These are phyloP conservation scores for Xylariaceae sp. DNA, from an alignment of 2,329 filamentous ascomycete species.

Conservation along the genomic window DNA sequence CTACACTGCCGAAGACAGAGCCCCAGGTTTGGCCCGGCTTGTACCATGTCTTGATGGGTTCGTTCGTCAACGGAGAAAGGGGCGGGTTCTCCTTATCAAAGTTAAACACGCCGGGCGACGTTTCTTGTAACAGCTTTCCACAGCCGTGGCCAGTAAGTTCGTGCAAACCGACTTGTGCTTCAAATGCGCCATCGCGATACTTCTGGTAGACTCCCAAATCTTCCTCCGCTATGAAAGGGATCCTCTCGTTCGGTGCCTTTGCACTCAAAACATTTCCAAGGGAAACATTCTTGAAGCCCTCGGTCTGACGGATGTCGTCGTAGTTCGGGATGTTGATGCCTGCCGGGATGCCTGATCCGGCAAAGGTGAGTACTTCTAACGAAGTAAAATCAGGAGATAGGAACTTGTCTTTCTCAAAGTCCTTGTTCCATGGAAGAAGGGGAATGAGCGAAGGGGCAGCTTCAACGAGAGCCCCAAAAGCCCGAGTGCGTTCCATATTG, in stretches of 20 bases:
- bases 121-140: conserved; percentile 91
- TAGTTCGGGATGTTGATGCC: conserved; percentile 59
- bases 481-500: conserved; percentile 84
- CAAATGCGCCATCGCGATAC: conserved; percentile 83
- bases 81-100: conserved; percentile 83
- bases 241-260: conserved; percentile 86
- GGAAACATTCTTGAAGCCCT: conserved; percentile 91
- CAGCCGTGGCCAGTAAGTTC: conserved; percentile 86
- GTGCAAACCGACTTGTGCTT: conserved; percentile 93
- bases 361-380: conserved; percentile 84
- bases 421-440: conserved; percentile 79
- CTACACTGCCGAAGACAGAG: conserved; percentile 83
- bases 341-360: conserved; percentile 64
- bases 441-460: conserved; percentile 82
- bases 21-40: conserved; percentile 95
- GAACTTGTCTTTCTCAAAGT: conserved; percentile 97
- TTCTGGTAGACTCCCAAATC: conserved; percentile 78
- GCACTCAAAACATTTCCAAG: conserved; percentile 90
- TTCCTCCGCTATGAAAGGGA: conserved; percentile 80
- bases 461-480: conserved; percentile 81
- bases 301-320: conserved; percentile 62
- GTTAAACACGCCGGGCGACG: conserved; percentile 76
- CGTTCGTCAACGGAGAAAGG: conserved; percentile 72
- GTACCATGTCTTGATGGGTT: conserved; percentile 83
- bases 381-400: conserved; percentile 94